Base-by-base conservation (phyloP, 2,329 filamentous ascomycete species). In the Nakataea oryzae region DNA sequence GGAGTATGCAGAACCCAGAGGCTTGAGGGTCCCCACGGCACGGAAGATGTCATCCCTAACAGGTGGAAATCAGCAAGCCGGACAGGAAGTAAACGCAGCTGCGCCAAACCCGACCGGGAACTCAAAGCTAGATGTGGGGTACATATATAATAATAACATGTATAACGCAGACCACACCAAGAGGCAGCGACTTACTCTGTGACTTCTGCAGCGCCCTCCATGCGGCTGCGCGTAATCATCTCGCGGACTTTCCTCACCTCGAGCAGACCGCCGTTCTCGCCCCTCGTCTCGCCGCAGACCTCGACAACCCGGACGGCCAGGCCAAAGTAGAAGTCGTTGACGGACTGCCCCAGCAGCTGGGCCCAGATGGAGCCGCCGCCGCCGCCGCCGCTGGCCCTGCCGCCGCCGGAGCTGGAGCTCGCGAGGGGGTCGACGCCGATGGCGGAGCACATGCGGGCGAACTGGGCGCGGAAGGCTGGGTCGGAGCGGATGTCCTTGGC, bases 281-380 rank as follows among this genome's bases (percentile, higher is more conserved):
- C 85, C 61, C 95, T 81, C 57, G 92, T 97, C 61, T 88, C 86
- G 7, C 91, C 82, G 72, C 95, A 99, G 9, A 97, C 86, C 74
- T 97, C 93, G 7, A 99, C 95, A 0, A 97, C 90, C 59, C 91
- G 84, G n/a, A 97, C 93, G 1, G 92, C 95, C 57, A 99, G 85
- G 78, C 96, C 93, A 74, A 97, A 97, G 77, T 97, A 99, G 72
- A 99, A 99, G 74, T 99, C 95, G 72, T 97, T 96, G 68, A 99
- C 93, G 69, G 87, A 92, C 64, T 89, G 86, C 32, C 95, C 95
- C 26, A 97, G 82, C 65, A 97, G 85, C 78, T 97, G 93, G 11
- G 91, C 89, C 93, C 95, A 97, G 63, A 97, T 86, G 63, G 88
- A 95, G 24, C 85, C 84, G 1, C 76, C 79, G 24, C 77, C 73